Base-by-base conservation (phyloP, 495 filamentous ascomycete species). In the Daldinia childiae region DNA sequence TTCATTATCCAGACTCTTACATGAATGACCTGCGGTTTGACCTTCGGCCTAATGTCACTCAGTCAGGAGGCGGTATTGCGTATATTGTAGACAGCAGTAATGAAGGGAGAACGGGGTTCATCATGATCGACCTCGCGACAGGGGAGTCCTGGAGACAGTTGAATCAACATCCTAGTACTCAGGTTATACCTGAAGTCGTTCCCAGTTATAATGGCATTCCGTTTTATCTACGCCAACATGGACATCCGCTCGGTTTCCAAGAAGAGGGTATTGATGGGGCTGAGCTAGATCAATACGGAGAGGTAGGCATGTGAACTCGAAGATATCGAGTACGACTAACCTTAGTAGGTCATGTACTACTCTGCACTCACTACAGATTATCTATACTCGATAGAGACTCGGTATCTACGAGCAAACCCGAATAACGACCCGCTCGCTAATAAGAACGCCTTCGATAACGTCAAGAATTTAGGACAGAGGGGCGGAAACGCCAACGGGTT, bases 51-150 rank as follows among this genome's bases (percentile, higher is more conserved):
- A 78, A 80, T 43, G 52, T 71, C 32, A 78, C 77, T 11, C 74
- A 69, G 27, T 79, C 81, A 12, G 79, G 78, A 15, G 63, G 74
- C 17, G 79, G 81, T 24, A 79, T 82, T 38, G 81, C 75, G 27
- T 81, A 81, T 55, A 78, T 83, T 24, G 73, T 78, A 45, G 81
- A 83, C 66, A 79, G 76, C 66, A 79, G 74, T 41, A 78, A 79
- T 51, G 78, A 82, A 75, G 79, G 80, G 24, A 75, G 79, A 30
- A 78, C 75, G 6, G 81, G 79, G 17, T 81, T 84, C 58, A 79
- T 84, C 57, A 78, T 82, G 68, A 68, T 83, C 65, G 79, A 83
- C 66, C 77, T 84, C 21, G 76, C 72, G 15, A 81, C 82, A 21
- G 77, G 19, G 19, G 76, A 79, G 26, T 78, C 76, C 29, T 82